phyloP scores from a whole-genome alignment of 768 basidiomycete genomes.

The Boletus vermiculosoides region DNA sequence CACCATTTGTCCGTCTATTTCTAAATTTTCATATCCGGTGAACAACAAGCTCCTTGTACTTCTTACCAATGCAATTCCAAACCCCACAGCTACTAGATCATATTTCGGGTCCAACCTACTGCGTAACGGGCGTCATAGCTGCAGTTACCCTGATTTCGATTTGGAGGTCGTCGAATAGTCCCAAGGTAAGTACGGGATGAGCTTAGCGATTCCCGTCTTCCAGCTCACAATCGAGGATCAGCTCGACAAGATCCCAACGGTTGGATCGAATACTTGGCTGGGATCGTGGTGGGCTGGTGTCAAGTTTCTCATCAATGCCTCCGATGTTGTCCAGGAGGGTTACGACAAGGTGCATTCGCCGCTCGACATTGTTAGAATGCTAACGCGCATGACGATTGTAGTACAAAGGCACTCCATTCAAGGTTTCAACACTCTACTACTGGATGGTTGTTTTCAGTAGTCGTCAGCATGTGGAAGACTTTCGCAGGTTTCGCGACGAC shows the following conservation, averaged over 20 bases:
- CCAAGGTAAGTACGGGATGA: background rate
- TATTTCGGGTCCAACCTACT: background rate
- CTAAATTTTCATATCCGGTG: background rate
- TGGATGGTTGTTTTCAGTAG: slow-evolving; percentile 43
- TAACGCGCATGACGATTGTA: slow-evolving; percentile 2
- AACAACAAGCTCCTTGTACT: background rate
- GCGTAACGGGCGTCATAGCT: background rate
- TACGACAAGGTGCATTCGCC: slow-evolving; percentile 28
- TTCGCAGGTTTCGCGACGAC: slow-evolving; percentile 41
- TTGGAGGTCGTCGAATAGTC: background rate
- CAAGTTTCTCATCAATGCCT: slow-evolving; percentile 18
- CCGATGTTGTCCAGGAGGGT: slow-evolving; percentile 31
- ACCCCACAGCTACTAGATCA: background rate
- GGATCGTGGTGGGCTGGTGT: slow-evolving; percentile 29
- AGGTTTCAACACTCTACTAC: slow-evolving; percentile 24
- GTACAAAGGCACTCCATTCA: slow-evolving; percentile 33
- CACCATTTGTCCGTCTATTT: background rate
- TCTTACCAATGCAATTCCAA: background rate
- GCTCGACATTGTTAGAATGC: too few species aligned
- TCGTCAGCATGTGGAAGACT: slow-evolving; percentile 37
- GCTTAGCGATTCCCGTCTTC: background rate
- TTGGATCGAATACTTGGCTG: slow-evolving; percentile 27
- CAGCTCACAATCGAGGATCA: background rate
- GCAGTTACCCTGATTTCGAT: background rate
- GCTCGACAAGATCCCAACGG: slow-evolving; percentile 33